Conservation (phyloP, 108 stramenopile genomes). For the Cyclotella baltica region DNA sequence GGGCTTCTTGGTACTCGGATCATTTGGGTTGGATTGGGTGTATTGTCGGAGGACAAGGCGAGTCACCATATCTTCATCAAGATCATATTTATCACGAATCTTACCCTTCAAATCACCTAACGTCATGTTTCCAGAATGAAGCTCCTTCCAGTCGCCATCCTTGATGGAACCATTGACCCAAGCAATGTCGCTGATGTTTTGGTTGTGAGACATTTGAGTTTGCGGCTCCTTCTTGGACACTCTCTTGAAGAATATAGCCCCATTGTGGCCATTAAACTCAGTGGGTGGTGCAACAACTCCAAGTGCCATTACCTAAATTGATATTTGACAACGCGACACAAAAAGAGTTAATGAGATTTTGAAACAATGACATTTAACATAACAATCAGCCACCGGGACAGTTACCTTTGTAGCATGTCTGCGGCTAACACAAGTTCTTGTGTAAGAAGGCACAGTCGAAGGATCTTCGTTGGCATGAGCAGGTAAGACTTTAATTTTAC, state of each 20-base stretch:
- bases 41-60: not conserved
- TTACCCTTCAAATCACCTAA: not conserved
- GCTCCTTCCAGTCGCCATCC: conserved; percentile 1
- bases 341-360: too few species aligned
- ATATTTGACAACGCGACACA: too few species aligned
- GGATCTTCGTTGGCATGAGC: conserved; percentile 8
- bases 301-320: not conserved
- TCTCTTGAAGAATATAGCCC: conserved; percentile 19
- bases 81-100: not conserved
- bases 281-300: conserved; percentile 7
- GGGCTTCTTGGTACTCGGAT: not conserved
- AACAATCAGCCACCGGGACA: not conserved
- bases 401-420: conserved; percentile 8
- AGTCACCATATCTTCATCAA: not conserved
- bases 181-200: conserved; percentile 20
- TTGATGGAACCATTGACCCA: not conserved
- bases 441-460: not conserved
- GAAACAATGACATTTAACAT: not conserved
- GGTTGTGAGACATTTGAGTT: not conserved
- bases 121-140: not conserved
- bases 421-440: not conserved
- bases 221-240: conserved; percentile 2
- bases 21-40: not conserved
- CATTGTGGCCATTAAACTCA: not conserved
- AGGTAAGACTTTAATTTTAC: conserved; percentile 20